phyloP scores from a whole-genome alignment of 1,284 basidiomycete genomes.

The Ustilago vetiveriae region DNA sequence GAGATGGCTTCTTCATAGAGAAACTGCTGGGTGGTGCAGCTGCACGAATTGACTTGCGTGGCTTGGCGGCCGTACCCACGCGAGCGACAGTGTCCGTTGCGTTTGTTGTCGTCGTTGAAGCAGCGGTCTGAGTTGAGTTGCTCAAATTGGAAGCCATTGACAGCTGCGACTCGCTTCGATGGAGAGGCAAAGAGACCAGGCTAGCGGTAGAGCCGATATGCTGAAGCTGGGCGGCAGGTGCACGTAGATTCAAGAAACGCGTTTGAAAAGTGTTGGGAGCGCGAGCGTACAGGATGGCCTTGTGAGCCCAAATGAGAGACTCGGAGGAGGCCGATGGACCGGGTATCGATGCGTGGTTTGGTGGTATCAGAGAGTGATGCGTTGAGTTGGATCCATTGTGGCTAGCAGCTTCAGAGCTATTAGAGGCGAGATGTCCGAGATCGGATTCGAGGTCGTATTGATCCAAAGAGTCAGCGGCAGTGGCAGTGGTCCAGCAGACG shows the following conservation, averaged over 20 bases:
- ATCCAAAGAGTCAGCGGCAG: conserved; percentile 2
- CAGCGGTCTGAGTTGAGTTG: conserved; percentile 14
- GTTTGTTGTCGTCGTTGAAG: neutral
- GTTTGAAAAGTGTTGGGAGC: conserved; percentile 70
- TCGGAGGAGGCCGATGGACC: neutral
- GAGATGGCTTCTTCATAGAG: conserved; percentile 29
- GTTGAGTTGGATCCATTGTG: conserved; percentile 1
- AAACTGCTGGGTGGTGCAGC: conserved; percentile 51
- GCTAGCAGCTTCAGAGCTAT: neutral
- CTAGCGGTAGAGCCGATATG: conserved; percentile 47
- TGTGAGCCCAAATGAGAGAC: conserved; percentile 79
- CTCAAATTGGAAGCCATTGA: conserved; percentile 18
- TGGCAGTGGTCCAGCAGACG: conserved; percentile 52
- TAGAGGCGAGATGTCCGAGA: conserved; percentile 3
- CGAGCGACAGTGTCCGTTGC: conserved; percentile 1
- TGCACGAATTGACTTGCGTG: conserved; percentile 31
- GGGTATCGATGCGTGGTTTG: conserved; percentile 12
- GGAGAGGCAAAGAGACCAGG: conserved; percentile 47
- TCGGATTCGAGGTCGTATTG: conserved; percentile 16
- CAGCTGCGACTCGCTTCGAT: conserved; percentile 25
- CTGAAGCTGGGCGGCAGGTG: conserved; percentile 55
- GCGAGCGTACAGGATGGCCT: conserved; percentile 94
- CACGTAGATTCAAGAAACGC: conserved; percentile 76
- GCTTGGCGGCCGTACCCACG: conserved; percentile 6
- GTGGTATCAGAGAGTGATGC: conserved; percentile 7